phyloP scores from a whole-genome alignment of 805 yeast species.

The Kazachstania taianensis region DNA sequence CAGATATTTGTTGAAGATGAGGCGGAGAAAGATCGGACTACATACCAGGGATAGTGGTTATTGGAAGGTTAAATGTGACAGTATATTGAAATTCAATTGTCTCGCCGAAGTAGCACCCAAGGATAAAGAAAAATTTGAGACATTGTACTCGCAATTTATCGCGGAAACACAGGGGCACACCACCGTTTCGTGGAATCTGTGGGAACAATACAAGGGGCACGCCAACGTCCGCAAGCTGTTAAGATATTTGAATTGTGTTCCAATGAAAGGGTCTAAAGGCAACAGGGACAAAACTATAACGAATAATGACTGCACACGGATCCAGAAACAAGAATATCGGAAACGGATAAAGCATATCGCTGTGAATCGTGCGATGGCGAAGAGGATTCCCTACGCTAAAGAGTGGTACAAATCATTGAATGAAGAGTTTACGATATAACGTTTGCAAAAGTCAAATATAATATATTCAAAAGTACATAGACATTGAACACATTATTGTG shows the following conservation, averaged over 20 bases:
- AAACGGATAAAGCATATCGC: slow-evolving; percentile 16
- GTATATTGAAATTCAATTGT: slow-evolving; percentile 20
- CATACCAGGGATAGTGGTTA: slow-evolving; percentile 10
- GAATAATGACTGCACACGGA: no score
- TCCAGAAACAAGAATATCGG: slow-evolving; percentile 14
- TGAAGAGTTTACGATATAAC: no score
- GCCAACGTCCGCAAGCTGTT: slow-evolving; percentile 9
- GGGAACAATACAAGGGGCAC: slow-evolving; percentile 8
- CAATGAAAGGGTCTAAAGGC: neutral
- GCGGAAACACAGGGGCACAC: neutral
- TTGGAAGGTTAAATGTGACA: slow-evolving; percentile 20
- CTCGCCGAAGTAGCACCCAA: neutral
- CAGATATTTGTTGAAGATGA: slow-evolving; percentile 18
- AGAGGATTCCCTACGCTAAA: slow-evolving; percentile 25
- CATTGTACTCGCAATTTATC: neutral
- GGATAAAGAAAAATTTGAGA: neutral
- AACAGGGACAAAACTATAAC: slow-evolving; percentile 5
- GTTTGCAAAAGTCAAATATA: no score
- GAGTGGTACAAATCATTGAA: slow-evolving; percentile 26
- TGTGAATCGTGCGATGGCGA: slow-evolving; percentile 21
- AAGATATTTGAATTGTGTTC: slow-evolving; percentile 17
- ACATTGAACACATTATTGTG: no score
- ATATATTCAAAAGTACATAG: no score
- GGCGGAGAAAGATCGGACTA: no score
- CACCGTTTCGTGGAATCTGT: slow-evolving; percentile 6